phyloP scores from a whole-genome alignment of 441 rosid genomes.

The Gossypium davidsonii region DNA sequence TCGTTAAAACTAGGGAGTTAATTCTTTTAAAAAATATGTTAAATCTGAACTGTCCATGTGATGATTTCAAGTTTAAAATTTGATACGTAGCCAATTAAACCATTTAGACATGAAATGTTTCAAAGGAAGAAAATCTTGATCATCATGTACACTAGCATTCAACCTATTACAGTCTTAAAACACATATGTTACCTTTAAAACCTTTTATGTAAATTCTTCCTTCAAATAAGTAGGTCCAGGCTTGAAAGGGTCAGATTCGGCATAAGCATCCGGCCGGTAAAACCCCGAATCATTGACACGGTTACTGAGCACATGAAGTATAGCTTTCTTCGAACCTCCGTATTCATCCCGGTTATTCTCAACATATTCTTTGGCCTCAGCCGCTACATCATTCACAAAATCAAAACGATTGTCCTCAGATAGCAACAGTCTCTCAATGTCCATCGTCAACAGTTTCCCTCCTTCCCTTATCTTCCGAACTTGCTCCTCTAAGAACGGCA shows the following conservation, averaged over 20 bases:
- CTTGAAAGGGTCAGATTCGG: conserved; percentile 62
- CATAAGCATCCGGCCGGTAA: conserved; percentile 63
- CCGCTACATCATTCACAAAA: conserved; percentile 70
- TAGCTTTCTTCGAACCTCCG: conserved; percentile 73
- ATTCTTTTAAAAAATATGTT: no score
- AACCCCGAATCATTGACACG: conserved; percentile 69
- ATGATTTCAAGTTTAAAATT: no score
- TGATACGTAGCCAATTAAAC: no score
- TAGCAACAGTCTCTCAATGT: conserved; percentile 54
- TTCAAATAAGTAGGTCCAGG: conserved; percentile 68
- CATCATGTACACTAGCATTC: background rate
- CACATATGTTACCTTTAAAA: background rate
- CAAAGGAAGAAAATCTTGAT: background rate
- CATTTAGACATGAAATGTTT: background rate
- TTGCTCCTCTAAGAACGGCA: conserved; percentile 82
- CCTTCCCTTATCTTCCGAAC: conserved; percentile 58
- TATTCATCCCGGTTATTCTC: conserved; percentile 67
- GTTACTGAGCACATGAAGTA: conserved; percentile 76
- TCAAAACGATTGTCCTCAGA: conserved; percentile 68
- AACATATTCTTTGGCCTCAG: conserved; percentile 74
- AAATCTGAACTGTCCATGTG: no score
- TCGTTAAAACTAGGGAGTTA: no score
- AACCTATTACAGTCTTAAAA: background rate
- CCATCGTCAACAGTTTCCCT: conserved; percentile 61
- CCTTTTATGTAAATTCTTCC: conserved; percentile 50